These are phyloP conservation scores for Phytophthora hybrid DNA, from an alignment of 352 stramenopile species.

Conservation along the genomic window DNA sequence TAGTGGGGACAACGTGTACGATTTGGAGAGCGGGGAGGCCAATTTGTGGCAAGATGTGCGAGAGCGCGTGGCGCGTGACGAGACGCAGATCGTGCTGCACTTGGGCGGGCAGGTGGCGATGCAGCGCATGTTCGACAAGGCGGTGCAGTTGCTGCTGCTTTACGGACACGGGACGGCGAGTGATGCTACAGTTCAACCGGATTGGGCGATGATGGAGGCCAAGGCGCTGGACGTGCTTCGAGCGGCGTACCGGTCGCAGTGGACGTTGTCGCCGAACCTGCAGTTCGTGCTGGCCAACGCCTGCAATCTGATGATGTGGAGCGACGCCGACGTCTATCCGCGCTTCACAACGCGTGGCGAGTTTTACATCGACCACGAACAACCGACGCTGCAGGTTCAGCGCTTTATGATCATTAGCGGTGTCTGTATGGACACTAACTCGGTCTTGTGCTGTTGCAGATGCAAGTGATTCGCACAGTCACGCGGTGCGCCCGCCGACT, in stretches of 20 bases:
- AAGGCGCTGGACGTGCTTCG: slow-evolving; percentile 62
- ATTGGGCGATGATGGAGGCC: slow-evolving; percentile 60
- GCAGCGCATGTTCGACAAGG: slow-evolving; percentile 75
- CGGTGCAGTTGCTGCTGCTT: slow-evolving; percentile 63
- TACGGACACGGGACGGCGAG: slow-evolving; percentile 43
- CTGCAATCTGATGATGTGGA: slow-evolving; percentile 88
- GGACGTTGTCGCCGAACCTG: slow-evolving; percentile 56
- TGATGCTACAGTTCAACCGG: slow-evolving; percentile 2
- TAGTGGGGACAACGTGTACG: slow-evolving; percentile 60
- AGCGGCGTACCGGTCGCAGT: slow-evolving; percentile 76
- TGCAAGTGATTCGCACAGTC: slow-evolving; percentile 78
- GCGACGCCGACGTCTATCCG: slow-evolving; percentile 77
- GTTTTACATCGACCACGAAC: slow-evolving; percentile 68
- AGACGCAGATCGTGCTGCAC: slow-evolving; percentile 62
- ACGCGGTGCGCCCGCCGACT: slow-evolving; percentile 65
- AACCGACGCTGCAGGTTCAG: slow-evolving; percentile 61
- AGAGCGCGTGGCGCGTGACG: slow-evolving; percentile 40
- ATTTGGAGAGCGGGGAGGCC: slow-evolving; percentile 50
- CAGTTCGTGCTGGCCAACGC: slow-evolving; percentile 66
- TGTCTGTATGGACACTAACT: too few relatives aligned
- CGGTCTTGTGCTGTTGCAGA: slow-evolving; percentile 39
- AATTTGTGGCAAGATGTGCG: slow-evolving; percentile 61
- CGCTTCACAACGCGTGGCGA: slow-evolving; percentile 59
- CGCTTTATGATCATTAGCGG: too few relatives aligned
- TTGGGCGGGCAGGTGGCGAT: slow-evolving; percentile 77